Evolutionary conservation across 2,329 filamentous ascomycete species (phyloP).

Genomic region (Sporothrix schenckii): DNA sequence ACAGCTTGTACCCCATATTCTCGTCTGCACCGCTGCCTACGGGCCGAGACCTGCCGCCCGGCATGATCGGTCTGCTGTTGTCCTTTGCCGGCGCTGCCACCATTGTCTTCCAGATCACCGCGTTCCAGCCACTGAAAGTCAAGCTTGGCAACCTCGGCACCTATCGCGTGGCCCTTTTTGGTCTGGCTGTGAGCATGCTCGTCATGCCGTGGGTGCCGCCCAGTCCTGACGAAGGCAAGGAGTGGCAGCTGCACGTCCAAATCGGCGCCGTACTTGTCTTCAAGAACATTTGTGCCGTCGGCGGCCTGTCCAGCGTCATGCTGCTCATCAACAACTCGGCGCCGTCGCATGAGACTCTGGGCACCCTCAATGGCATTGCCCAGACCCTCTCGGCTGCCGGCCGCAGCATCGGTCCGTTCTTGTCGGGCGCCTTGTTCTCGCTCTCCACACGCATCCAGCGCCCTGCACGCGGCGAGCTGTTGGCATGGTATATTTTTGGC

Average conservation of each 20-base stretch:
- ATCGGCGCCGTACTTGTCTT: constrained; percentile 78
- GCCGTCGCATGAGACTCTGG: constrained; percentile 80
- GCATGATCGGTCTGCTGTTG: constrained; percentile 81
- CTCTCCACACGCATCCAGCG: constrained; percentile 69
- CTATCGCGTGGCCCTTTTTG: constrained; percentile 76
- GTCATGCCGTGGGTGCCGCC: constrained; percentile 86
- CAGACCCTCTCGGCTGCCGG: constrained; percentile 92
- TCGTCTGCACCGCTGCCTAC: constrained; percentile 73
- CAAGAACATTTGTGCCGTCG: constrained; percentile 88
- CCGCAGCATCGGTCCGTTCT: constrained; percentile 82
- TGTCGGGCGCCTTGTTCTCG: constrained; percentile 85
- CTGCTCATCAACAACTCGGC: constrained; percentile 92
- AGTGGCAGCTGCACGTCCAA: constrained; percentile 75
- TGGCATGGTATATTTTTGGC: constrained; percentile 87
- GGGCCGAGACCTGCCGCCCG: constrained; percentile 73
- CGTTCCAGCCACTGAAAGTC: constrained; percentile 78
- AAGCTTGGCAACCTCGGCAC: constrained; percentile 82
- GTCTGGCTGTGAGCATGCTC: constrained; percentile 79
- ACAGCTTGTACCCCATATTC: constrained; percentile 93
- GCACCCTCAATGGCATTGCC: constrained; percentile 88
- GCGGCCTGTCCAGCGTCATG: constrained; percentile 85
- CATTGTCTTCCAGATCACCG: constrained; percentile 84
- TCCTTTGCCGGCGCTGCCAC: constrained; percentile 83
- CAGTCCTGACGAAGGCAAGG: constrained; percentile 63
- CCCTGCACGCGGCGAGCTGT: constrained; percentile 71